Percentiles rank a stretch among this genome's conserved stretches.
Conservation (phyloP, 1,139 yeast species). For the Blastobotrys buckinghamii region DNA sequence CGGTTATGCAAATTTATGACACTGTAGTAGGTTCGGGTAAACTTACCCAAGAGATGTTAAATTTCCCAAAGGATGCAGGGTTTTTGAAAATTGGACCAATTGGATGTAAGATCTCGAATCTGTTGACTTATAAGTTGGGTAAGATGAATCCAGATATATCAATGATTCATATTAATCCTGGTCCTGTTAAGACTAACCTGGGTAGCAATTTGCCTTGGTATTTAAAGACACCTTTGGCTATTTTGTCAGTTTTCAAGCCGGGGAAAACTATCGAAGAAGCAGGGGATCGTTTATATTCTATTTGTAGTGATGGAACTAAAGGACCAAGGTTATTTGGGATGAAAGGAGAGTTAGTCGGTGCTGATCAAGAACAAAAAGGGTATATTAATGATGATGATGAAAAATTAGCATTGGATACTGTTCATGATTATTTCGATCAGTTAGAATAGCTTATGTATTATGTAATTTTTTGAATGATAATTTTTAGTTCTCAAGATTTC, state of each 20-base stretch:
- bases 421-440: background rate
- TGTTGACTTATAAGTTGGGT: background rate
- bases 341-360: background rate
- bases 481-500: too few relatives aligned
- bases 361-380: background rate
- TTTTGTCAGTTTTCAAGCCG: too few relatives aligned
- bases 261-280: background rate
- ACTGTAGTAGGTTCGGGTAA: background rate
- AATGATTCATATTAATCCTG: background rate
- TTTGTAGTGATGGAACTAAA: background rate
- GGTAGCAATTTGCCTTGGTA: background rate
- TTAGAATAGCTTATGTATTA: too few relatives aligned
- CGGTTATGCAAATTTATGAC: background rate
- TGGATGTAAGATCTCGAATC: background rate
- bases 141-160: background rate
- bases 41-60: background rate
- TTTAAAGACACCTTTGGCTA: background rate
- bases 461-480: too few relatives aligned
- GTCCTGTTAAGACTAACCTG: background rate
- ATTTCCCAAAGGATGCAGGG: background rate
- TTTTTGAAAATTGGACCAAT: background rate
- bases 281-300: background rate
- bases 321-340: background rate
- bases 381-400: background rate
- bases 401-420: background rate